phyloP scores from a whole-genome alignment of 1,284 basidiomycete species.

The Hemileia vastatrix region DNA sequence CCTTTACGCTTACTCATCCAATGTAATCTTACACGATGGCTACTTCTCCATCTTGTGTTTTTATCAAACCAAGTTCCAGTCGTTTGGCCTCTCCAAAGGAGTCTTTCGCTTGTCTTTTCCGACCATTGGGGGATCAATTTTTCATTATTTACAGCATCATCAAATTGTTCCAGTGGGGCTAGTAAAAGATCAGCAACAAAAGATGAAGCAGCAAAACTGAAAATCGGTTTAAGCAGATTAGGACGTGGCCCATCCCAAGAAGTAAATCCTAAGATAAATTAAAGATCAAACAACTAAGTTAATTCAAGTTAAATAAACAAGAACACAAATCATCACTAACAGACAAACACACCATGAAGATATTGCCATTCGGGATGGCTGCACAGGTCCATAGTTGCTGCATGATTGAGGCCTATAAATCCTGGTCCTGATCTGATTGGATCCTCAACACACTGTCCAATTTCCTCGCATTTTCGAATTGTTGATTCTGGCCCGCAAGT shows the following conservation, averaged over 20 bases:
- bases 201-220: constrained; percentile 18
- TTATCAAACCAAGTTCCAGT: constrained; percentile 46
- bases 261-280: constrained; percentile 14
- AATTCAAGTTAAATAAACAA: no score
- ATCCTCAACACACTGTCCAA: constrained; percentile 38
- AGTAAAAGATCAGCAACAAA: constrained; percentile 12
- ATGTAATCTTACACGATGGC: constrained; percentile 45
- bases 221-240: constrained; percentile 7
- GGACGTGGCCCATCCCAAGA: constrained; percentile 15
- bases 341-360: constrained; percentile 8
- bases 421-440: constrained; percentile 39
- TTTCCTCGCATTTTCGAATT: constrained; percentile 32
- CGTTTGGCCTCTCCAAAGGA: constrained; percentile 48
- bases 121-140: constrained; percentile 30
- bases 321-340: neutral
- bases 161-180: constrained; percentile 18
- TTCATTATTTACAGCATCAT: constrained; percentile 8
- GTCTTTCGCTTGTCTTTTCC: constrained; percentile 45
- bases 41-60: constrained; percentile 44
- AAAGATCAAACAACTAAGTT: no score
- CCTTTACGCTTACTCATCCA: no score
- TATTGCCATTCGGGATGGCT: constrained; percentile 44
- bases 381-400: constrained; percentile 50
- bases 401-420: constrained; percentile 40
- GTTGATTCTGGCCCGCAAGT: constrained; percentile 35